These are phyloP conservation scores for Ascochyta fabae DNA, from an alignment of 2,329 filamentous ascomycete genomes.

Conservation along the genomic window DNA sequence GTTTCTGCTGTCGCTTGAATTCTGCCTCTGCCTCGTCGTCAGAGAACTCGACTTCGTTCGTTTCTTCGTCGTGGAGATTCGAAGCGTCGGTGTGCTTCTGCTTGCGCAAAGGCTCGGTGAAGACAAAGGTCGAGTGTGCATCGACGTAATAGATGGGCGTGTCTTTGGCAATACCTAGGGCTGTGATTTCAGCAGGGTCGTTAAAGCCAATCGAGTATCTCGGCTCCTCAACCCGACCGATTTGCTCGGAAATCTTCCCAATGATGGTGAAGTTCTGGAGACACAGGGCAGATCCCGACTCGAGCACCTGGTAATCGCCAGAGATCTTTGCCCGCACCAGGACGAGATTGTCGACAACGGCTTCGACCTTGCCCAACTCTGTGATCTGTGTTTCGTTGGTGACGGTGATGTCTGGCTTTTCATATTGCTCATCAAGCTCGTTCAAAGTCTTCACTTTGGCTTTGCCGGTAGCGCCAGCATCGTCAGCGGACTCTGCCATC, in stretches of 20 bases:
- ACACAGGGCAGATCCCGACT: slow-evolving; percentile 83
- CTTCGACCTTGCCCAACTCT: slow-evolving; percentile 75
- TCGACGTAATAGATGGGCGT: slow-evolving; percentile 80
- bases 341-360: slow-evolving; percentile 77
- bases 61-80: slow-evolving; percentile 93
- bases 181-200: slow-evolving; percentile 70
- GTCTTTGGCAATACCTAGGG: slow-evolving; percentile 71
- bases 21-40: slow-evolving; percentile 95
- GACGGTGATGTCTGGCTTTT: slow-evolving; percentile 78
- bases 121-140: slow-evolving; percentile 80
- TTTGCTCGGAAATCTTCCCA: slow-evolving; percentile 81
- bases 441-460: slow-evolving; percentile 79
- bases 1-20: slow-evolving; percentile 66
- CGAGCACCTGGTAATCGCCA: slow-evolving; percentile 84
- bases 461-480: slow-evolving; percentile 72
- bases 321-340: slow-evolving; percentile 80
- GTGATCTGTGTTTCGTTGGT: slow-evolving; percentile 78
- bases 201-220: slow-evolving; percentile 83
- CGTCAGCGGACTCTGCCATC: slow-evolving; percentile 83
- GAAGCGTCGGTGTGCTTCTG: slow-evolving; percentile 92
- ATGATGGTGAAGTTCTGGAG: slow-evolving; percentile 76
- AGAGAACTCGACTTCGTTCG: slow-evolving; percentile 92
- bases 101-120: slow-evolving; percentile 79
- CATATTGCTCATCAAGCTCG: slow-evolving; percentile 63
- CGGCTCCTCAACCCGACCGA: slow-evolving; percentile 85